Conservation (phyloP, 2,329 filamentous ascomycete species). For the Cercospora zeina region DNA sequence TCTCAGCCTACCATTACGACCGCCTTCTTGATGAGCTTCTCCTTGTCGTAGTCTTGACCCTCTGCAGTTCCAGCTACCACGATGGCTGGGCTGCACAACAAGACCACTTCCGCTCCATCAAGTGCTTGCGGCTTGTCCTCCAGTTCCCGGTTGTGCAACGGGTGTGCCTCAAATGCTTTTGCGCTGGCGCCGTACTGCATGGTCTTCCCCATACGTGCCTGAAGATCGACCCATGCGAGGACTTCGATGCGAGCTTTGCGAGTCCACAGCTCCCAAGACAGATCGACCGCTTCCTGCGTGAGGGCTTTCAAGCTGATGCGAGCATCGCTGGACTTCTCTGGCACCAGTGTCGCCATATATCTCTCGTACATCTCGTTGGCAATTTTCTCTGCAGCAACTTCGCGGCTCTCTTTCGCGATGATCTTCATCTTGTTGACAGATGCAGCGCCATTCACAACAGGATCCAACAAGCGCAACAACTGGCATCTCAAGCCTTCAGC, state of each 20-base stretch:
- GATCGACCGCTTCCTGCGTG: constrained; percentile 7
- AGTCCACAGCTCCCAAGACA: constrained; percentile 20
- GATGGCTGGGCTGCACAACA: constrained; percentile 19
- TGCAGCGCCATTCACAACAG: neutral
- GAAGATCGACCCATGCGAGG: neutral
- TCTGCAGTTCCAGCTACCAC: constrained; percentile 13
- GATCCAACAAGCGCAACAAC: constrained; percentile 20
- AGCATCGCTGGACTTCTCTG: too few species aligned
- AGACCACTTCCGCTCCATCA: constrained; percentile 10
- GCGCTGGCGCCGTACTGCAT: neutral
- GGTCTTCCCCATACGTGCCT: neutral
- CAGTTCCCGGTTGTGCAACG: constrained; percentile 9
- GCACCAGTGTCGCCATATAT: too few species aligned
- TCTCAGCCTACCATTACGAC: constrained; percentile 22
- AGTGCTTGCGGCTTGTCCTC: constrained; percentile 15
- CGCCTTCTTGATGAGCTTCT: constrained; percentile 13
- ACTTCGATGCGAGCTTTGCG: constrained; percentile 14
- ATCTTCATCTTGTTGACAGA: neutral
- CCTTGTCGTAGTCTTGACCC: constrained; percentile 15
- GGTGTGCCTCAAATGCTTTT: constrained; percentile 6
- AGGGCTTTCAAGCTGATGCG: too few species aligned
- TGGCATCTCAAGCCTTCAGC: constrained; percentile 18
- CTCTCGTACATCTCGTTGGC: too few species aligned
- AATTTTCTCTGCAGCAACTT: too few species aligned
- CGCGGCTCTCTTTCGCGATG: neutral